Evolutionary conservation across 345 rosid genomes (phyloP), one percentile per base, ranked within the genome.

Genomic region (Eutrema japonicum): DNA sequence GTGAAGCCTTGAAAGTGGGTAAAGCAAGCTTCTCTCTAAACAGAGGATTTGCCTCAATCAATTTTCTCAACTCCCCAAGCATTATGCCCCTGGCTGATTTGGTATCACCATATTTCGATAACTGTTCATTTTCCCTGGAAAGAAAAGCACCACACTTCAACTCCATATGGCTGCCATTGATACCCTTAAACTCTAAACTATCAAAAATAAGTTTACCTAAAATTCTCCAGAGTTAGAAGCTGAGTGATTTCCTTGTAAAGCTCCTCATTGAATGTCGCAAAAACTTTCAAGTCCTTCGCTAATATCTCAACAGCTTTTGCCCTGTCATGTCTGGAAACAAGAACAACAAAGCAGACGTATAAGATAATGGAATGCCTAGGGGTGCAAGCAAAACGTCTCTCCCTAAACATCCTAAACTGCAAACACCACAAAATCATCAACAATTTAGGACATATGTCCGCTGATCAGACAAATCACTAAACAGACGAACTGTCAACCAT

Each of bases 211-310:
- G 26, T 4, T 10, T 70, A 89, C 98, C 98, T 87, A 77, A 94
- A 94, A 75, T 94, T 88, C 50, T 74, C 83, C 13, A 94, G 88
- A 46, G 96, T 88, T 33, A 94, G 81, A 45, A 94, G 93, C 72
- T 88, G 98, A 59, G 97, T 94, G 64, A 94, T 89, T 72, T 93
- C 98, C 81, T 89, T 91, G 79, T 81, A 93, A 64, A 93, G 85
- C 7, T 89, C 98, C 73, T 89, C 98, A 67, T 88, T 89, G 77
- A 91, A 91, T 2, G 97, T 85, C 2, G 94, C 84, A 71, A 93
- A 91, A 38, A 89, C 89, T 72, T 91, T 93, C 88, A 93, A 83
- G 77, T 91, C 98, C 40, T 80, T 82, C 37, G 85, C 96, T 60
- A 93, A 80, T 66, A 93, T 88, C 71, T 93, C 98, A 42, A 93